Conservation (phyloP, 352 stramenopile genomes). For the Phytophthora citricola region DNA sequence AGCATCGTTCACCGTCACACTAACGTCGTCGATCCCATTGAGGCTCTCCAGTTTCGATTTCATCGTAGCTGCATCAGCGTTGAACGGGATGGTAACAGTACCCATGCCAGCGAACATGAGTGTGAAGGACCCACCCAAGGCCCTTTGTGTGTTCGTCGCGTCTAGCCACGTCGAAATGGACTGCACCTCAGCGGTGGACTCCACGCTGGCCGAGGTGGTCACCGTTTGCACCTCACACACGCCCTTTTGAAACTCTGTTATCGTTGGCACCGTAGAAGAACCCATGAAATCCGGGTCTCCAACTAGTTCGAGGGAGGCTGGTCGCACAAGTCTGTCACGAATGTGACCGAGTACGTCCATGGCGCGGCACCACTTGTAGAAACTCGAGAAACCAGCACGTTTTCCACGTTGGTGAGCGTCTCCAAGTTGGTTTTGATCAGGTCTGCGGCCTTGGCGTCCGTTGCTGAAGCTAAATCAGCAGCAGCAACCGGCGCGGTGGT, state of each 20-base stretch:
- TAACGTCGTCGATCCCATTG: slow-evolving; percentile 80
- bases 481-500: slow-evolving; percentile 59
- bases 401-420: slow-evolving; percentile 81
- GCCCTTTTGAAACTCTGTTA: slow-evolving; percentile 77
- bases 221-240: slow-evolving; percentile 96
- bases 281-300: slow-evolving; percentile 53
- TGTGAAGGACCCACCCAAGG: slow-evolving; percentile 71
- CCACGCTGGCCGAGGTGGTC: slow-evolving; percentile 87
- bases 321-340: slow-evolving; percentile 88
- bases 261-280: slow-evolving; percentile 43
- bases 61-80: slow-evolving; percentile 47
- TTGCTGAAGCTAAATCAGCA: slow-evolving; percentile 39
- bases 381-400: slow-evolving; percentile 79
- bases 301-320: slow-evolving; percentile 70
- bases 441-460: slow-evolving; percentile 64
- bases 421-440: slow-evolving; percentile 87
- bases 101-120: slow-evolving; percentile 64
- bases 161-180: slow-evolving; percentile 84
- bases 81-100: slow-evolving; percentile 50
- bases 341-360: slow-evolving; percentile 88
- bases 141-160: slow-evolving; percentile 32
- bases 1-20: slow-evolving; percentile 53
- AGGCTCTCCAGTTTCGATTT: slow-evolving; percentile 76
- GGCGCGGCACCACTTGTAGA: slow-evolving; percentile 31
- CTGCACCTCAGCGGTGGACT: slow-evolving; percentile 92